phyloP scores from a whole-genome alignment of 1,284 basidiomycete species.

The Porogramme epimiltina region DNA sequence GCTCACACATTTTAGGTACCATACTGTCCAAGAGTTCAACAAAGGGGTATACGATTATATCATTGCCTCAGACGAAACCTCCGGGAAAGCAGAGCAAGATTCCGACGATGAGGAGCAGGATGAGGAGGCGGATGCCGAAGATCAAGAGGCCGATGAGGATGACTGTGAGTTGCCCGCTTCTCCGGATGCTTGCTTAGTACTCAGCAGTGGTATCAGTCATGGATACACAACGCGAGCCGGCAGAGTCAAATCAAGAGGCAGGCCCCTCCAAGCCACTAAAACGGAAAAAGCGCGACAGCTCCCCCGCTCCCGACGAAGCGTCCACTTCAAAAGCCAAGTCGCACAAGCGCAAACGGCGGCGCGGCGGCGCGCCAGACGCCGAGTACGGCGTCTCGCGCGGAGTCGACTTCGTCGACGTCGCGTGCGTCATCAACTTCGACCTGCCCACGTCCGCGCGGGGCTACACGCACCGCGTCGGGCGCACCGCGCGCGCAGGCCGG shows the following conservation, averaged over 20 bases:
- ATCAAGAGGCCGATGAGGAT: conserved; percentile 25
- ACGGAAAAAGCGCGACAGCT: conserved; percentile 23
- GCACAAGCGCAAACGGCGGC: conserved; percentile 36
- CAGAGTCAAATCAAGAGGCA: conserved; percentile 20
- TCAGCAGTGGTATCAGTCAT: conserved; percentile 41
- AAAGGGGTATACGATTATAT: conserved; percentile 99
- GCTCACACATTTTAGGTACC: conserved; percentile 61
- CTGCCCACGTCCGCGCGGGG: conserved; percentile 86
- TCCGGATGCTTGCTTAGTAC: not conserved
- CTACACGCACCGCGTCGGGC: conserved; percentile 96
- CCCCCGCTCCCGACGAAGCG: conserved; percentile 11
- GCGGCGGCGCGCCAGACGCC: conserved; percentile 46
- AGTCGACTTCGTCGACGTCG: conserved; percentile 96
- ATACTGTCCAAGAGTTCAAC: conserved; percentile 98
- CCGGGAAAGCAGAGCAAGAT: conserved; percentile 56
- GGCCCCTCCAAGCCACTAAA: conserved; percentile 17
- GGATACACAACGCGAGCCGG: conserved; percentile 53
- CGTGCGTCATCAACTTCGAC: conserved; percentile 99
- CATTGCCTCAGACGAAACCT: conserved; percentile 94
- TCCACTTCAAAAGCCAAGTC: conserved; percentile 26
- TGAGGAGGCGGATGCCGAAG: conserved; percentile 34
- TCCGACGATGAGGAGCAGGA: conserved; percentile 41
- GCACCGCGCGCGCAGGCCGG: conserved; percentile 94
- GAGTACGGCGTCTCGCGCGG: conserved; percentile 97
- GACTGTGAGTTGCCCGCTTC: conserved; percentile 40